Evolutionary conservation across 257 asterid species (phyloP).

Genomic region (Solanum habrochaites): DNA sequence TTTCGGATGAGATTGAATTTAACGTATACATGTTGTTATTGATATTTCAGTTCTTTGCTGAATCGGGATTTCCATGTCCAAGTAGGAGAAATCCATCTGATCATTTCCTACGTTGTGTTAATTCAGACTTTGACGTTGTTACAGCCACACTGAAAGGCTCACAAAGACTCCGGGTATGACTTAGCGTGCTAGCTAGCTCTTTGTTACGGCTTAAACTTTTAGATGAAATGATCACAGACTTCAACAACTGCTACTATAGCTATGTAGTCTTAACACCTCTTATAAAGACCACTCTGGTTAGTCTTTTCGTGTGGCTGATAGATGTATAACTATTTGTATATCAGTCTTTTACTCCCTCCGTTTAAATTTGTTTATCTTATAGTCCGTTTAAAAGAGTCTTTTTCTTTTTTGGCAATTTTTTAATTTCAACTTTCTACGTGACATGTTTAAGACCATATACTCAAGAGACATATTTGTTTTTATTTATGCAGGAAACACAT

Average conservation of each 20-base stretch:
- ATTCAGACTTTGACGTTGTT: constrained; percentile 80
- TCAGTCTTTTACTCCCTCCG: not conserved
- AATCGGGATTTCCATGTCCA: constrained; percentile 97
- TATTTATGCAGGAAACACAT: constrained; percentile 37
- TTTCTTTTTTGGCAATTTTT: not conserved
- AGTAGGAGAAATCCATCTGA: constrained; percentile 92
- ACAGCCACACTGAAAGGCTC: constrained; percentile 80
- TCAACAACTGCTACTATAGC: not conserved
- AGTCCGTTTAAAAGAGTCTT: not conserved
- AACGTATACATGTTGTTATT: not conserved
- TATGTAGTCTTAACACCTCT: not conserved
- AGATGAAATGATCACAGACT: not conserved
- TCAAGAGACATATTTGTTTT: not conserved
- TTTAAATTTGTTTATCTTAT: no score
- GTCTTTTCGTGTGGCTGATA: not conserved
- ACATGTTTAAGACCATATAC: not conserved
- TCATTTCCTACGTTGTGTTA: constrained; percentile 84
- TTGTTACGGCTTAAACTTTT: not conserved
- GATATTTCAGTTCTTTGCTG: constrained; percentile 65
- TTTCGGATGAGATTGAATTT: not conserved
- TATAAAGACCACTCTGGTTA: not conserved
- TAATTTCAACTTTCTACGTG: not conserved
- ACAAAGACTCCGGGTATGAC: constrained; percentile 59
- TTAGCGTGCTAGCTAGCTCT: not conserved
- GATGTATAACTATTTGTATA: not conserved